Conservation (phyloP, 1,139 yeast species). For the Debaryomyces nepalensis region DNA sequence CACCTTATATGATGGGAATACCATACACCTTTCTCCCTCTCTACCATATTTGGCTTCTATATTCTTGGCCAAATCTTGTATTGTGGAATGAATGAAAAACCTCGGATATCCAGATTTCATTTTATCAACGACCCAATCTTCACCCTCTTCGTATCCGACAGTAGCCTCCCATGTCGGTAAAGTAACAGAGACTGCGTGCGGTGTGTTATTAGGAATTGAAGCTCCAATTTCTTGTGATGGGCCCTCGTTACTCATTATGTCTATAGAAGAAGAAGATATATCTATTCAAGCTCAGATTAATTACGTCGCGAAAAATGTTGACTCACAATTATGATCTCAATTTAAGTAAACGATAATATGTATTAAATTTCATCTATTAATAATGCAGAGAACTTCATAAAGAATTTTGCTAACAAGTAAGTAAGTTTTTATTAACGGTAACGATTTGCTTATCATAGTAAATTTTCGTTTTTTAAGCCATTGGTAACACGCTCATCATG, state of each 20-base stretch:
- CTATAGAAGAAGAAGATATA: not conserved
- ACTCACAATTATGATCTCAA: not conserved
- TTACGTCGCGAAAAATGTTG: slow-evolving; percentile 1
- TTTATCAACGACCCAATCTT: slow-evolving; percentile 76
- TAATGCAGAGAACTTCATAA: slow-evolving; percentile 10
- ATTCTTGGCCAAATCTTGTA: slow-evolving; percentile 61
- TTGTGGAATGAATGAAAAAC: slow-evolving; percentile 76
- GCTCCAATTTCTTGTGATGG: slow-evolving; percentile 66
- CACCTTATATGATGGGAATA: slow-evolving; percentile 76
- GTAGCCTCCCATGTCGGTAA: slow-evolving; percentile 94
- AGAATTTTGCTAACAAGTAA: not conserved
- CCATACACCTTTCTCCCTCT: slow-evolving; percentile 70
- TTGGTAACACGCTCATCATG: slow-evolving; percentile 26
- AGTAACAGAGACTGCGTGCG: slow-evolving; percentile 93
- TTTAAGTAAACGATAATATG: slow-evolving; percentile 8
- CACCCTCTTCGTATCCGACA: slow-evolving; percentile 90
- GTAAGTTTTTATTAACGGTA: not conserved
- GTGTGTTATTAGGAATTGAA: slow-evolving; percentile 85
- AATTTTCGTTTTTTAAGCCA: slow-evolving; percentile 11
- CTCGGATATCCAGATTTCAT: slow-evolving; percentile 92
- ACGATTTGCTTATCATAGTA: slow-evolving; percentile 1
- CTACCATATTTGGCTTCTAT: slow-evolving; percentile 70
- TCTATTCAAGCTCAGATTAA: not conserved
- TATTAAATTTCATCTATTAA: slow-evolving; percentile 10
- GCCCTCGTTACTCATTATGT: slow-evolving; percentile 12